Evolutionary conservation across 2,329 filamentous ascomycete species (phyloP), one percentile per base, ranked within the genome.

Genomic region (Orbilia quercus): DNA sequence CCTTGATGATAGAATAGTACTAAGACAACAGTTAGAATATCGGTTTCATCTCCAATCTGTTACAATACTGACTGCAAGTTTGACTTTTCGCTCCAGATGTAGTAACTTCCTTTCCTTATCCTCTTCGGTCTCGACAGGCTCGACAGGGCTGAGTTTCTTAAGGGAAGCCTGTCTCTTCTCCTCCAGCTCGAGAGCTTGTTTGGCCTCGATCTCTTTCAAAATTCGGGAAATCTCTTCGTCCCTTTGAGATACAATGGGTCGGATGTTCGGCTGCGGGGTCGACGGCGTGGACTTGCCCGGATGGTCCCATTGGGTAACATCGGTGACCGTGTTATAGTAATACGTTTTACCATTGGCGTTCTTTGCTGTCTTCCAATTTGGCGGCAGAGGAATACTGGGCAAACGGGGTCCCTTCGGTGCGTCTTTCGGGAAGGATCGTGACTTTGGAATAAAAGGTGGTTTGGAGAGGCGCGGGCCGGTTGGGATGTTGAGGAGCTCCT

Each of bases 1-100:
- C 69, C 28, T 73, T 73, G 54, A 73, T 60, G 9, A 73, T 73
- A 73, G 60, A 44, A 73, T 73, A 73, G 25, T 73, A 73, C 69
- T 73, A 57, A 65, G n/a, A 25, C 11, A 7, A 34, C 16, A 28
- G 18, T 60, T 50, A 66, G 48, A 16, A 23, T 38, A 7, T 7
- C 14, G 11, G 16, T 23, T 38, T 14, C 11, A 22, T 23, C 9
- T 31, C 5, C 1, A 6, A 12, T 42, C 2, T 14, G 5, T 6
- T 14, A 54, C 1, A 36, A 20, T n/a, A 73, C 69, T 51, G 55
- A 73, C 69, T 44, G 69, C 69, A 23, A 73, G 23, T 25, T 66
- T 66, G 48, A 73, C 69, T 47, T 48, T 58, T 48, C 69, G 54
- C 38, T 73, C 69, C 23, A 50, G 58, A n/a, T 62, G 53, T 22